Evolutionary conservation across 305 asterid species (phyloP).

Genomic region (Andrographis paniculata): DNA sequence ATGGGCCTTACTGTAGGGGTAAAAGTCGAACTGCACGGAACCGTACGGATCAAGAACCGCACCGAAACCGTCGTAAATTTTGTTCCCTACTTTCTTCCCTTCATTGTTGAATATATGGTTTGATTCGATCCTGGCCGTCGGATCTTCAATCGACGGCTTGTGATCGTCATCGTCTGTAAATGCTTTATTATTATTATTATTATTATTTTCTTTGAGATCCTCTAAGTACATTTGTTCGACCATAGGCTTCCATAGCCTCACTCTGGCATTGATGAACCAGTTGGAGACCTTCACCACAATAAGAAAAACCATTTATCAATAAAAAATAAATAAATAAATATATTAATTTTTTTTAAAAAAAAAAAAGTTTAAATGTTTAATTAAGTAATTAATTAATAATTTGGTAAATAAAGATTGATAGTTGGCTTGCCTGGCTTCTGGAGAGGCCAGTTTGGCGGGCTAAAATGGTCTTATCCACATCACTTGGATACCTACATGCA

Average conservation of each 20-base stretch:
- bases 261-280: too few species aligned
- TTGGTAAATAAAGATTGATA: slow-evolving; percentile 26
- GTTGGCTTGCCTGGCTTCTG: slow-evolving; percentile 65
- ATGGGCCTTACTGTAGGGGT: slow-evolving; percentile 29
- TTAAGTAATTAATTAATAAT: too few species aligned
- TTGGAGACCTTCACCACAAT: too few species aligned
- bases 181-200: background rate
- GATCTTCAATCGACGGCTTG: slow-evolving; percentile 34
- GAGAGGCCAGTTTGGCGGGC: slow-evolving; percentile 77
- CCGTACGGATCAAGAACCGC: slow-evolving; percentile 24
- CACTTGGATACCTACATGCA: slow-evolving; percentile 61
- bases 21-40: slow-evolving; percentile 38
- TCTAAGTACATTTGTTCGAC: slow-evolving; percentile 49
- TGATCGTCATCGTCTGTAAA: slow-evolving; percentile 30
- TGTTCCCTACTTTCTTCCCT: slow-evolving; percentile 19
- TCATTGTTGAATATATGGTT: slow-evolving; percentile 43
- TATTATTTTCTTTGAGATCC: slow-evolving; percentile 29
- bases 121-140: slow-evolving; percentile 43
- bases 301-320: slow-evolving; percentile 53
- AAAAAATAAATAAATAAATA: too few species aligned
- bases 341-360: too few species aligned
- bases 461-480: slow-evolving; percentile 53
- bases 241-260: slow-evolving; percentile 55
- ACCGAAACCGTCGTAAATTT: slow-evolving; percentile 18
- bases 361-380: too few species aligned